These are phyloP conservation scores for Penicillium maclennaniae DNA, from an alignment of 495 filamentous ascomycete genomes.

Conservation along the genomic window DNA sequence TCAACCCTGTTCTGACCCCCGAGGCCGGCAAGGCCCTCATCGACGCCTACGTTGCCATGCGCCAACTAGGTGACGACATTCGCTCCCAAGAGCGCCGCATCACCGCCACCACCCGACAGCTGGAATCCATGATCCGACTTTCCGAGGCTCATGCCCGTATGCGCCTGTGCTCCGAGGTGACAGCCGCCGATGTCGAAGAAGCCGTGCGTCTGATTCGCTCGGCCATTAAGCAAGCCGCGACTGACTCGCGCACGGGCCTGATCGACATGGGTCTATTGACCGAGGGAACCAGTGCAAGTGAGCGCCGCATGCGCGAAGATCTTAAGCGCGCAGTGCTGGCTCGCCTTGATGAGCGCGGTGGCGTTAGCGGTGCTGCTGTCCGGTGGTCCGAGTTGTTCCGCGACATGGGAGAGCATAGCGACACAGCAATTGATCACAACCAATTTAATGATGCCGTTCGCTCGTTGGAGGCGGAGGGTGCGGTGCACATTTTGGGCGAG, in stretches of 20 bases:
- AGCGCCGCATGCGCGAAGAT: conserved; percentile 75
- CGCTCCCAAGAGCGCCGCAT: conserved; percentile 91
- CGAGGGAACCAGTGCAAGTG: conserved; percentile 81
- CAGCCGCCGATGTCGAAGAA: conserved; percentile 78
- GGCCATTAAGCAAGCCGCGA: conserved; percentile 95
- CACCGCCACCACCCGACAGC: conserved; percentile 91
- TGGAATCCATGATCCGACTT: conserved; percentile 96
- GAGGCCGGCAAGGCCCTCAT: conserved; percentile 78
- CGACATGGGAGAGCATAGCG: conserved; percentile 69
- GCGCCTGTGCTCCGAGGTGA: conserved; percentile 75
- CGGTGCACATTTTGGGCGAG: conserved; percentile 77
- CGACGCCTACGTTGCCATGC: conserved; percentile 89
- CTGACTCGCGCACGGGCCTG: conserved; percentile 82
- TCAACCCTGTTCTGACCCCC: conserved; percentile 75
- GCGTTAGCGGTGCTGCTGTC: conserved; percentile 57
- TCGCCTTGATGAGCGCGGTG: conserved; percentile 72
- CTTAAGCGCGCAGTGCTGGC: conserved; percentile 74
- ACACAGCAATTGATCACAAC: conserved; percentile 62
- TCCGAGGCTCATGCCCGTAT: conserved; percentile 97
- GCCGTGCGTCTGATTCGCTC: conserved; percentile 87
- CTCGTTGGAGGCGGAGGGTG: conserved; percentile 78
- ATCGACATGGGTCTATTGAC: conserved; percentile 97
- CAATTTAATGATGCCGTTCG: conserved; percentile 82
- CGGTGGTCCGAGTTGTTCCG: conserved; percentile 73
- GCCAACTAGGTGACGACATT: conserved; percentile 91